A percentile compares a stretch with the other conserved stretches of the same genome.
Evolutionary conservation across 768 basidiomycete genomes (phyloP).

Genomic region (Russula foetens): DNA sequence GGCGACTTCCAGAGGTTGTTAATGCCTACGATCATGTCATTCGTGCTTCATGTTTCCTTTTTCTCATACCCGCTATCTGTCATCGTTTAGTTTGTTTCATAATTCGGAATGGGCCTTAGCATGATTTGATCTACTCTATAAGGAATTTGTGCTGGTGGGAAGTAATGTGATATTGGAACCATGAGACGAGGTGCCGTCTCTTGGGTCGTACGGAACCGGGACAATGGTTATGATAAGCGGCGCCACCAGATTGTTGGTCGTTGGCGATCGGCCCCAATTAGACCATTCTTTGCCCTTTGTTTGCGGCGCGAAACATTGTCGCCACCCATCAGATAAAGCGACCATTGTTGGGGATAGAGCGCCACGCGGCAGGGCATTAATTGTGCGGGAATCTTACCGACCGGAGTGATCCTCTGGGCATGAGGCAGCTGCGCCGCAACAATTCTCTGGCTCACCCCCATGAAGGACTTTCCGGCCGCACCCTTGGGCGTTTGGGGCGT

Average conservation of each 20-base stretch:
- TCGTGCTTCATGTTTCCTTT: conserved; percentile 11
- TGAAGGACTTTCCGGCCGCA: conserved; percentile 1
- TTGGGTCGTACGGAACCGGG: conserved; percentile 1
- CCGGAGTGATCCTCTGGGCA: conserved; percentile 12
- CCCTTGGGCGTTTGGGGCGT: conserved; percentile 8
- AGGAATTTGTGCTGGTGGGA: neutral
- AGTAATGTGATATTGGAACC: conserved; percentile 11
- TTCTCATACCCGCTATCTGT: conserved; percentile 1
- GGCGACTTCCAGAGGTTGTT: neutral
- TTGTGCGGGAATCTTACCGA: conserved; percentile 2
- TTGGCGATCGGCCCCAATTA: conserved; percentile 9
- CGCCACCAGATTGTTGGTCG: conserved; percentile 4
- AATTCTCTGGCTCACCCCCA: neutral
- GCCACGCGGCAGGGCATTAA: conserved; percentile 11
- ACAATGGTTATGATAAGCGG: conserved; percentile 7
- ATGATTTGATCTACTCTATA: conserved; percentile 7
- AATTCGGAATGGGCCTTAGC: neutral
- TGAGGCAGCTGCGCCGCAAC: conserved; percentile 16
- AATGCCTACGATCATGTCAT: neutral
- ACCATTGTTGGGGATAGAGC: conserved; percentile 5
- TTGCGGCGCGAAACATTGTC: neutral
- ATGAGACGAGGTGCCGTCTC: conserved; percentile 10
- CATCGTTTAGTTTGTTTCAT: conserved; percentile 9
- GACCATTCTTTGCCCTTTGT: conserved; percentile 13
- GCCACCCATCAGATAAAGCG: conserved; percentile 17